These are phyloP conservation scores for Tolypocladium tundrense DNA, from an alignment of 2,329 filamentous ascomycete species.

Conservation along the genomic window DNA sequence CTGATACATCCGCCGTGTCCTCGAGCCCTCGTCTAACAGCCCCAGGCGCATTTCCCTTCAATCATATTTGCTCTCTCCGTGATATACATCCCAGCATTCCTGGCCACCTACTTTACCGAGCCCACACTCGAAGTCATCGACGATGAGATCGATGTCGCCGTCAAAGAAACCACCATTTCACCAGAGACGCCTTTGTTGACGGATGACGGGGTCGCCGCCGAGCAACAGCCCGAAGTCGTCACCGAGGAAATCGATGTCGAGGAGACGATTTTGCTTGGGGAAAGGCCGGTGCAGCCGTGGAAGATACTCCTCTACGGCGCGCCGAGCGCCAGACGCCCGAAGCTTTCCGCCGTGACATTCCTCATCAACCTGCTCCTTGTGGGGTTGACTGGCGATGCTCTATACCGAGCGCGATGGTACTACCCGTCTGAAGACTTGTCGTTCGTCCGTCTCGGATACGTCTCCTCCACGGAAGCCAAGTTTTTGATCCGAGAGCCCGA, in stretches of 20 bases:
- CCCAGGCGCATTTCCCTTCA: conserved; percentile 34
- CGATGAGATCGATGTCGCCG: conserved; percentile 47
- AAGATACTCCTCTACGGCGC: conserved; percentile 64
- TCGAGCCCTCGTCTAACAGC: conserved; percentile 2
- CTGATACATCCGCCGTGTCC: neutral
- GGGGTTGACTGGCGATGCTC: conserved; percentile 62
- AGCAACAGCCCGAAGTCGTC: conserved; percentile 23
- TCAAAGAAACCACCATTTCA: conserved; percentile 34
- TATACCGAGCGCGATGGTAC: conserved; percentile 61
- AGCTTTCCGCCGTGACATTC: conserved; percentile 58
- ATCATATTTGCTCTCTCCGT: conserved; percentile 52
- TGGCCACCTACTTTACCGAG: conserved; percentile 46
- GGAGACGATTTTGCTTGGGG: conserved; percentile 50
- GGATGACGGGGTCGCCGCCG: conserved; percentile 19
- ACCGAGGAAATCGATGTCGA: conserved; percentile 48
- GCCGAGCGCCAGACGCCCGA: conserved; percentile 59
- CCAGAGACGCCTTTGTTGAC: conserved; percentile 14
- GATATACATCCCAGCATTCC: conserved; percentile 55
- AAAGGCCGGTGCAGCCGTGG: conserved; percentile 45
- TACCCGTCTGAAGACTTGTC: conserved; percentile 67
- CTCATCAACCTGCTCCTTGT: conserved; percentile 62
- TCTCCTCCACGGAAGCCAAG: conserved; percentile 70
- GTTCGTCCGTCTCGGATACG: conserved; percentile 79
- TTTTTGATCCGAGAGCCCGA: conserved; percentile 81
- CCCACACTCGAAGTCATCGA: conserved; percentile 48